These are phyloP conservation scores for Daedaleopsis nitida DNA, from an alignment of 768 basidiomycete genomes.

Conservation along the genomic window DNA sequence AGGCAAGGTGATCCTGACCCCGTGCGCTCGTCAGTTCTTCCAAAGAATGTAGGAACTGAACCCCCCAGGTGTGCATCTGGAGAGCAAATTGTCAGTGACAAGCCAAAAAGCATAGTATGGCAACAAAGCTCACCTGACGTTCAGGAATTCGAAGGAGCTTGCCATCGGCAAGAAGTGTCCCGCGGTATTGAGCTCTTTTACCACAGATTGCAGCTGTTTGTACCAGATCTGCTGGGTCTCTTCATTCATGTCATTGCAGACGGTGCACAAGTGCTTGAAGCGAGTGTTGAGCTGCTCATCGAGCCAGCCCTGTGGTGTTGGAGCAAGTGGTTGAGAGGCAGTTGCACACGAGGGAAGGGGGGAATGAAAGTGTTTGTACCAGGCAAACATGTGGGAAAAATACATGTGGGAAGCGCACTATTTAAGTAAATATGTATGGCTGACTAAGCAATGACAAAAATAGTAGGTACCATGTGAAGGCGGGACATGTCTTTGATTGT, in stretches of 20 bases:
- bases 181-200: slow-evolving; percentile 23
- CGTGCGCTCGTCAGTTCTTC: slow-evolving; percentile 13
- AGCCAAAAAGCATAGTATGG: background rate
- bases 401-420: no score
- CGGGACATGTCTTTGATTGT: no score
- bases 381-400: no score
- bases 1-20: slow-evolving; percentile 21
- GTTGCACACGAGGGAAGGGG: no score
- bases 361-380: no score
- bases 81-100: no score
- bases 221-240: slow-evolving; percentile 15
- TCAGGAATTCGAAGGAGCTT: slow-evolving; percentile 16
- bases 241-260: slow-evolving; percentile 5
- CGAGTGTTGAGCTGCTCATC: slow-evolving; percentile 5
- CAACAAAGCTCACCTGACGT: slow-evolving; percentile 19
- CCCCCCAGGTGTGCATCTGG: slow-evolving; percentile 26
- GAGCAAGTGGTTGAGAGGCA: no score
- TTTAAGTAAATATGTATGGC: no score
- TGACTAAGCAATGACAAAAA: no score
- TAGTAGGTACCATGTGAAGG: no score
- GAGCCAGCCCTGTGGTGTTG: slow-evolving; percentile 14
- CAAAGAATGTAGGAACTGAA: slow-evolving; percentile 23
- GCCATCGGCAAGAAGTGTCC: slow-evolving; percentile 9
- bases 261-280: slow-evolving; percentile 12
- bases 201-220: slow-evolving; percentile 16